Evolutionary conservation across 2,329 filamentous ascomycete species (phyloP).

Genomic region (Penicillium crustosum): DNA sequence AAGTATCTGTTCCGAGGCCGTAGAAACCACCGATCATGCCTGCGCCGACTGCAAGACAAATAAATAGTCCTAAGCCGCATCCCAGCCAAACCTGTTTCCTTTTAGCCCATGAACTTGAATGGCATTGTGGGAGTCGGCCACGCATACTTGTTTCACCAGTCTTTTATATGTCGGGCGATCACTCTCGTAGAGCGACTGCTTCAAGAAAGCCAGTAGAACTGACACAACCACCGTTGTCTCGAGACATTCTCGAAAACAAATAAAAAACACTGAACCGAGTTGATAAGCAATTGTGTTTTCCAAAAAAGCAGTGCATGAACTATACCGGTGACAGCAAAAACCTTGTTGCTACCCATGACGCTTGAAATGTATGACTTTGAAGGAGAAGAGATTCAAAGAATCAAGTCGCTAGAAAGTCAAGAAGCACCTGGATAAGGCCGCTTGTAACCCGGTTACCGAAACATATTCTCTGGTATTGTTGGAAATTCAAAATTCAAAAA

Average conservation of each 20-base stretch:
- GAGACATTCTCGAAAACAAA: conserved; percentile 71
- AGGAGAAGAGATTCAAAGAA: background rate
- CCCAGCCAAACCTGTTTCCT: conserved; percentile 62
- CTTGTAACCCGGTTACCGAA: background rate
- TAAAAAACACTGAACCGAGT: conserved; percentile 25
- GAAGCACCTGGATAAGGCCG: background rate
- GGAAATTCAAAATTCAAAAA: background rate
- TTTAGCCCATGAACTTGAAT: background rate
- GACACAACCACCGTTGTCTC: conserved; percentile 85
- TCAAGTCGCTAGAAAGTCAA: background rate
- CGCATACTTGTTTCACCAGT: conserved; percentile 57
- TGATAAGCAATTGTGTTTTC: background rate
- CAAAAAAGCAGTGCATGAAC: background rate
- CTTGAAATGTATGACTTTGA: background rate
- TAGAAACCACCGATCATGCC: conserved; percentile 75
- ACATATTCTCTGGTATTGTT: background rate
- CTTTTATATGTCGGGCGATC: conserved; percentile 66
- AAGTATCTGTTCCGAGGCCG: conserved; percentile 65
- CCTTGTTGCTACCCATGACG: conserved; percentile 23
- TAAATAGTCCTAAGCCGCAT: conserved; percentile 60
- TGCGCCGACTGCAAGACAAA: conserved; percentile 65
- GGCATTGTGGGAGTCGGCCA: background rate
- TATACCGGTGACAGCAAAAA: conserved; percentile 25
- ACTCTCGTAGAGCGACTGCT: conserved; percentile 69
- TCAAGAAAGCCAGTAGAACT: conserved; percentile 80